Evolutionary conservation across 129 eudicot species (phyloP).

Genomic region (Deinandra increscens): DNA sequence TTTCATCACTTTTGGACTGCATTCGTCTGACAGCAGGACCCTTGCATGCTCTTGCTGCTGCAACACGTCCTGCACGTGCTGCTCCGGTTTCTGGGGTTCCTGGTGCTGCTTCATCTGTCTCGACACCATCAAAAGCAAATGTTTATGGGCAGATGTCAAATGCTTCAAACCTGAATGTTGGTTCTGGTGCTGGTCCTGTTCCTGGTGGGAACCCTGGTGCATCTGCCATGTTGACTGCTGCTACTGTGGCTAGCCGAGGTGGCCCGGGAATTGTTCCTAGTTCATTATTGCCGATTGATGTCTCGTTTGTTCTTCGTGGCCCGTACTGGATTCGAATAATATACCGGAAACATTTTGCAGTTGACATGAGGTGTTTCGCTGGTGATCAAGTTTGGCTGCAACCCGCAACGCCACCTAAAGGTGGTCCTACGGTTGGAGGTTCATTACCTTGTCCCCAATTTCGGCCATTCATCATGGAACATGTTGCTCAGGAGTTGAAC

Average conservation of each 20-base stretch:
- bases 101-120: slow-evolving; percentile 47
- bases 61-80: slow-evolving; percentile 98
- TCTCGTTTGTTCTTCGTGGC: slow-evolving; percentile 94
- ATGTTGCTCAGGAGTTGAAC: slow-evolving; percentile 95
- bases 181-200: slow-evolving; percentile 36
- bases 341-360: slow-evolving; percentile 88
- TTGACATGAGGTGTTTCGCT: slow-evolving; percentile 99
- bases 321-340: slow-evolving; percentile 98
- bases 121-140: slow-evolving; percentile 50
- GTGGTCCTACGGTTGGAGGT: slow-evolving; percentile 93
- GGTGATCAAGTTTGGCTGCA: slow-evolving; percentile 99
- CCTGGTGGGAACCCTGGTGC: slow-evolving; percentile 56
- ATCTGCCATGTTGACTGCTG: slow-evolving; percentile 70
- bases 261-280: slow-evolving; percentile 99
- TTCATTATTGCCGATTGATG: slow-evolving; percentile 92
- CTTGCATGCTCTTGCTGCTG: slow-evolving; percentile 95
- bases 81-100: slow-evolving; percentile 90
- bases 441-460: slow-evolving; percentile 98
- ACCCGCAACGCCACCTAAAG: slow-evolving; percentile 99
- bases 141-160: slow-evolving; percentile 47
- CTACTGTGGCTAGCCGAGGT: slow-evolving; percentile 81
- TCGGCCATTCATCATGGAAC: slow-evolving; percentile 99
- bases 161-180: slow-evolving; percentile 36
- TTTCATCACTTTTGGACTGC: slow-evolving; percentile 93
- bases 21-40: slow-evolving; percentile 98